Conservation (phyloP, 805 yeast species). For the Yarrowia deformans region DNA sequence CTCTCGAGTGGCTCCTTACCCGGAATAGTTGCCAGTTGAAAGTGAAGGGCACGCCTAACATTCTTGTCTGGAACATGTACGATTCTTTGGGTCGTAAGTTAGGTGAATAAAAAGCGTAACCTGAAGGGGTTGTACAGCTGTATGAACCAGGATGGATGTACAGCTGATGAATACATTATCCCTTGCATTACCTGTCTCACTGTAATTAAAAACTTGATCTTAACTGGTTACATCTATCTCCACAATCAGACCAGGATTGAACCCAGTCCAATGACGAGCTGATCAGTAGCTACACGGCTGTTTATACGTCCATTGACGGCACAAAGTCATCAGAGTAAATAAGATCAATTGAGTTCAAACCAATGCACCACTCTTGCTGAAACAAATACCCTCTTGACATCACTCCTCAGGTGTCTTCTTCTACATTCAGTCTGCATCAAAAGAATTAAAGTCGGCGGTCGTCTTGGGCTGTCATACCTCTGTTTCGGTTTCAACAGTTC, state of each 20-base stretch:
- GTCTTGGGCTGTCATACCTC: no score
- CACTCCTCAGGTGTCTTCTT: slow-evolving; percentile 1
- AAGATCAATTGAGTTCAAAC: no score
- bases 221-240: slow-evolving; percentile 7
- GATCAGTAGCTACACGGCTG: neutral
- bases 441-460: slow-evolving; percentile 26
- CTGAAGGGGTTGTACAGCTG: no score
- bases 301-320: no score
- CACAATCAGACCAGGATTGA: slow-evolving; percentile 13
- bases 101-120: neutral
- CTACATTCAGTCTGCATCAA: slow-evolving; percentile 5
- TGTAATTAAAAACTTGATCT: slow-evolving; percentile 22
- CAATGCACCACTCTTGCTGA: neutral
- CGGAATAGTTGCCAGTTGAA: neutral
- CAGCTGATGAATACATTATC: no score
- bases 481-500: no score
- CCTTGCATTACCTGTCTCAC: no score
- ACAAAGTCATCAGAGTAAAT: no score
- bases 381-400: neutral
- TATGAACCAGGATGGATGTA: no score
- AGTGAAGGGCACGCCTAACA: neutral
- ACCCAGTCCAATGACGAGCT: neutral
- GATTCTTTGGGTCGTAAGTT: no score
- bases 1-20: slow-evolving; percentile 5
- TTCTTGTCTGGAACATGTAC: slow-evolving; percentile 14